phyloP scores from a whole-genome alignment of 2,329 filamentous ascomycete genomes.

The Neonectria ditissima region DNA sequence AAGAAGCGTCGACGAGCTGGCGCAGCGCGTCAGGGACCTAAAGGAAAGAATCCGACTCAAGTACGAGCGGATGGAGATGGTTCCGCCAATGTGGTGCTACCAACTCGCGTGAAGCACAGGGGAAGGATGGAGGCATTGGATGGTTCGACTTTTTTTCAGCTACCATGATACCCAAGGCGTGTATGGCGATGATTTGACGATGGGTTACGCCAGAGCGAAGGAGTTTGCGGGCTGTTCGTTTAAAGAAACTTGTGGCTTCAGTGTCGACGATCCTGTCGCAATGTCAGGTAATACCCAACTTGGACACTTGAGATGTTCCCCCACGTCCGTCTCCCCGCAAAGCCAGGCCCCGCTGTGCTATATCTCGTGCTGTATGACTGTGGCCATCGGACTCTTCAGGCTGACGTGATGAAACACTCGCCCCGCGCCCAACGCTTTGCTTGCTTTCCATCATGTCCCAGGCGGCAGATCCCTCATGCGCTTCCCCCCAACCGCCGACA shows the following conservation, averaged over 20 bases:
- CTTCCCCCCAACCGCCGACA: constrained; percentile 1
- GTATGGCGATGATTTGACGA: background rate
- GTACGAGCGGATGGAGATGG: constrained; percentile 28
- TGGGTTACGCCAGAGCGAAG: constrained; percentile 1
- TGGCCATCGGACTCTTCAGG: background rate
- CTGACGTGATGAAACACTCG: constrained; percentile 14
- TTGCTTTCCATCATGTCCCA: constrained; percentile 2
- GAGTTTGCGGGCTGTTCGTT: constrained; percentile 5
- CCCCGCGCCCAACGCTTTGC: constrained; percentile 2
- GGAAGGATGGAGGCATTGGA: background rate
- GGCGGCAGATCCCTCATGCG: constrained; percentile 15
- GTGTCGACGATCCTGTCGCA: background rate
- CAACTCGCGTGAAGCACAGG: constrained; percentile 18
- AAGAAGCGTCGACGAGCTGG: constrained; percentile 35
- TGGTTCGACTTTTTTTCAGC: constrained; percentile 9
- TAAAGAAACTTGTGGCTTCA: background rate
- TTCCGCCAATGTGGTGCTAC: constrained; percentile 45
- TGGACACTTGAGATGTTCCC: background rate
- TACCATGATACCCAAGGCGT: constrained; percentile 33
- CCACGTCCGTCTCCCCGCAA: background rate
- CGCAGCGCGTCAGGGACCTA: constrained; percentile 36
- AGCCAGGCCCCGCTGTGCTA: background rate
- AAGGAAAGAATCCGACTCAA: constrained; percentile 36
- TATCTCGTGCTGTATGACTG: background rate
- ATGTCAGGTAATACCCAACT: no score